These are phyloP conservation scores for Claviceps africana DNA, from an alignment of 2,329 filamentous ascomycete genomes.

Conservation along the genomic window DNA sequence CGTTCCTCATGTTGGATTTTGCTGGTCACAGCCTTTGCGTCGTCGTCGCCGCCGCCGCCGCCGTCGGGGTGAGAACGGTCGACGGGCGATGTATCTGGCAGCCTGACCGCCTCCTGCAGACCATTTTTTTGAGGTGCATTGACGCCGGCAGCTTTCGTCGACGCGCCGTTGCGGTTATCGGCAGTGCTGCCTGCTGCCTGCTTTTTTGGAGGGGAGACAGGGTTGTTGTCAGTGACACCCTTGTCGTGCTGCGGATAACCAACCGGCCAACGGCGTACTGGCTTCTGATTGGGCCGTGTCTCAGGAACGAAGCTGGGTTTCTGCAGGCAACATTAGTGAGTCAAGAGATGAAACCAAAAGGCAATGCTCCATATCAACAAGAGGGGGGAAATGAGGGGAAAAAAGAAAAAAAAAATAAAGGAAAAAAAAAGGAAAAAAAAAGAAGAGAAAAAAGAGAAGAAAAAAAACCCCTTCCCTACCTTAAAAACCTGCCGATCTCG, in stretches of 20 bases:
- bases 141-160: not conserved
- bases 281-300: not conserved
- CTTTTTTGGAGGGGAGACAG: constrained; percentile 2
- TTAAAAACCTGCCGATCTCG: not conserved
- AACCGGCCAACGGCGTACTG: not conserved
- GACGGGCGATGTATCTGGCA: constrained; percentile 2
- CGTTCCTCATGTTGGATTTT: constrained; percentile 9
- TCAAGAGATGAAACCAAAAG: not conserved
- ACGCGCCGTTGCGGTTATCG: constrained; percentile 2
- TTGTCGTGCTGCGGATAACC: not conserved
- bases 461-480: not conserved
- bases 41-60: not conserved
- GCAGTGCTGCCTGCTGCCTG: constrained; percentile 2
- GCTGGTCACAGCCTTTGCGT: not conserved
- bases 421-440: not conserved
- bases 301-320: not conserved
- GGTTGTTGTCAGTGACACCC: constrained; percentile 2
- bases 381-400: not conserved
- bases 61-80: not conserved
- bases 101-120: not conserved
- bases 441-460: not conserved
- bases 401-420: not conserved
- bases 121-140: not conserved
- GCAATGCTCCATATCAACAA: not conserved
- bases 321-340: not conserved